phyloP scores from a whole-genome alignment of 768 basidiomycete genomes.

The Termitomyces heimii region DNA sequence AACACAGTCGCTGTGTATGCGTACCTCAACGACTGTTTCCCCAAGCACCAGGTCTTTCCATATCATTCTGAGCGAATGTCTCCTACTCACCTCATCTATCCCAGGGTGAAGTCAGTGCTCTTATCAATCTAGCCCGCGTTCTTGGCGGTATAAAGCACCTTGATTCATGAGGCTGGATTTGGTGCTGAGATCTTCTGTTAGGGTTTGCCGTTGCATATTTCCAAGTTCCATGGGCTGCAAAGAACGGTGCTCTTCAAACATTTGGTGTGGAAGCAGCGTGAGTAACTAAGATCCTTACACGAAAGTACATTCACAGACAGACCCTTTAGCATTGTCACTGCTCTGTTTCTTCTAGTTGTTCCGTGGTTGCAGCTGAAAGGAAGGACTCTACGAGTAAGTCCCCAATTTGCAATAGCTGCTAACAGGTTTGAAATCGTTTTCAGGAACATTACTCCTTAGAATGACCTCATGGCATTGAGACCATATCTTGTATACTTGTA shows the following conservation, averaged over 20 bases:
- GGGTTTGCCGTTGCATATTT: constrained; percentile 63
- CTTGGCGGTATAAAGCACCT: constrained; percentile 35
- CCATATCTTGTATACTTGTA: background rate
- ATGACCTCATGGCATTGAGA: constrained; percentile 3
- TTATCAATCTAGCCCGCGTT: constrained; percentile 50
- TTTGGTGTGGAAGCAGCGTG: constrained; percentile 60
- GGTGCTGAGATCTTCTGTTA: constrained; percentile 3
- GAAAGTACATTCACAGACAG: background rate
- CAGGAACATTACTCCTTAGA: constrained; percentile 5
- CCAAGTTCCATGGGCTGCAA: constrained; percentile 60
- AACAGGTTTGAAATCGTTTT: background rate
- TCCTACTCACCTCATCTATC: background rate
- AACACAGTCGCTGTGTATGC: constrained; percentile 58
- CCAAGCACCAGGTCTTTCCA: constrained; percentile 16
- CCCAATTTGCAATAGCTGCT: background rate
- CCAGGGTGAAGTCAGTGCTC: constrained; percentile 58
- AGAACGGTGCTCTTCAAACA: constrained; percentile 54
- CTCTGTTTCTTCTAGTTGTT: constrained; percentile 44
- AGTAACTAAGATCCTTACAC: constrained; percentile 14
- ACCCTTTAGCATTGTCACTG: constrained; percentile 37
- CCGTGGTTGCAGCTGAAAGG: constrained; percentile 49
- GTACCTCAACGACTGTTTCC: constrained; percentile 25
- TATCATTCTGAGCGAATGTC: background rate
- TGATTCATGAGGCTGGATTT: background rate
- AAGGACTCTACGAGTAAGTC: constrained; percentile 31